phyloP scores from a whole-genome alignment of 257 asterid genomes.

The Osmanthus fragrans region DNA sequence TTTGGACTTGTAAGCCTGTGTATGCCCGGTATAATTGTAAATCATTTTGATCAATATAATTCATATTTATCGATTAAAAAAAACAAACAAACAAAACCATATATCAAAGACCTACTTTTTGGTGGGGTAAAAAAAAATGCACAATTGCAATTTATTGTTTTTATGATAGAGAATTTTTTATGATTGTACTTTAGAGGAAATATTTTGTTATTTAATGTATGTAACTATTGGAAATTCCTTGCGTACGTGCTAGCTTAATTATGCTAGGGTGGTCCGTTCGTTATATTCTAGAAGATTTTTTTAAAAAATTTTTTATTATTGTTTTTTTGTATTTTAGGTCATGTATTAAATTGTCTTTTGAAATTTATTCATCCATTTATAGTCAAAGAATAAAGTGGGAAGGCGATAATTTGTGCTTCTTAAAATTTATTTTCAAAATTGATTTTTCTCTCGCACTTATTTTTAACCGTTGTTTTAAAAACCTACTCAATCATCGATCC shows the following conservation, averaged over 20 bases:
- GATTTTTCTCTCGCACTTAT: no score
- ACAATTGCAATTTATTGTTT: constrained; percentile 12
- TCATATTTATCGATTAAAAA: no score
- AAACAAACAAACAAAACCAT: neutral
- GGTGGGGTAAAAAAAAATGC: neutral
- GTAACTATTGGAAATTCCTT: constrained; percentile 2
- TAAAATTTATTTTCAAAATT: no score
- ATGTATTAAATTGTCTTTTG: constrained; percentile 15
- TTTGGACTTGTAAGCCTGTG: no score
- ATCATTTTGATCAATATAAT: no score
- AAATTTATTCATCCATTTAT: no score
- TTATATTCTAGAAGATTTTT: neutral
- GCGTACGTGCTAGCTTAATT: neutral
- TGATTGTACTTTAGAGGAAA: neutral
- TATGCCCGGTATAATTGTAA: no score
- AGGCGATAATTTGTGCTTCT: no score
- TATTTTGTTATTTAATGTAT: neutral
- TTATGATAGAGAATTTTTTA: neutral
- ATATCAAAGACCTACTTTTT: constrained; percentile 23
- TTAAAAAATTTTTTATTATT: no score
- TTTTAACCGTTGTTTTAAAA: no score
- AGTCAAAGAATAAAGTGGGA: no score
- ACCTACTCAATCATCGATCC: no score
- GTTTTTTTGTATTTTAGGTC: neutral
- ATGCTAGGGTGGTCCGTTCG: neutral